Evolutionary conservation across 495 filamentous ascomycete species (phyloP).

Genomic region (Penicillium argentinense): DNA sequence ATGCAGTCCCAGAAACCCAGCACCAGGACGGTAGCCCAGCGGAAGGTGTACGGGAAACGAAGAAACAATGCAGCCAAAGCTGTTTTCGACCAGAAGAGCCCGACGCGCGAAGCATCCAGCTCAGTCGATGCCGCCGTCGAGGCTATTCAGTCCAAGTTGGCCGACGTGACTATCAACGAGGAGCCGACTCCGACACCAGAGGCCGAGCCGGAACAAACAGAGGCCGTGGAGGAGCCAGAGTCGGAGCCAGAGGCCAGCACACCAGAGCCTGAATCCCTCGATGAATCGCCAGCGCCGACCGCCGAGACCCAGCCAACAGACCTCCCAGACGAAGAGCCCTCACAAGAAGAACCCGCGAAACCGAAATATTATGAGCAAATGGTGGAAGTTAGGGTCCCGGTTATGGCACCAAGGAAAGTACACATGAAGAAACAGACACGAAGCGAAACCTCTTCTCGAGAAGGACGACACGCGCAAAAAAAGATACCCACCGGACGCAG

Average conservation of each 20-base stretch:
- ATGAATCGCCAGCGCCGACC: neutral
- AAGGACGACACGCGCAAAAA: neutral
- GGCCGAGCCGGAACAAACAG: neutral
- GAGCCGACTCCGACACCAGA: constrained; percentile 1
- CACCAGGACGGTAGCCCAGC: constrained; percentile 26
- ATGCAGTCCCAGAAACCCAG: constrained; percentile 18
- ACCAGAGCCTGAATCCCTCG: neutral
- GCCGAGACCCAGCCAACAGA: neutral
- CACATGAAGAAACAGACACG: neutral
- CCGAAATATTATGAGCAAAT: constrained; percentile 24
- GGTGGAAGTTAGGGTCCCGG: constrained; percentile 34
- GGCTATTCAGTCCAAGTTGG: constrained; percentile 33
- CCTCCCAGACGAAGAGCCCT: constrained; percentile 1
- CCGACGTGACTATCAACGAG: constrained; percentile 33
- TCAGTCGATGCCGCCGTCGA: constrained; percentile 24
- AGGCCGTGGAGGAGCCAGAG: neutral
- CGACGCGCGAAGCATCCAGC: constrained; percentile 17
- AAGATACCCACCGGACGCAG: constrained; percentile 20
- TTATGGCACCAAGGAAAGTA: neutral
- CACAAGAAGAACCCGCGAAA: constrained; percentile 1
- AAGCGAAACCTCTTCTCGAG: neutral
- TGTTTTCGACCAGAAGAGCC: constrained; percentile 42
- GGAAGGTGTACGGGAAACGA: constrained; percentile 46
- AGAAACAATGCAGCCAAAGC: constrained; percentile 40
- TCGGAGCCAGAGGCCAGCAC: neutral